A percentile compares a stretch with the other conserved stretches of the same genome.
These are phyloP conservation scores for Pinus taeda DNA, from an alignment of 75 land plant genomes.

Conservation along the genomic window DNA sequence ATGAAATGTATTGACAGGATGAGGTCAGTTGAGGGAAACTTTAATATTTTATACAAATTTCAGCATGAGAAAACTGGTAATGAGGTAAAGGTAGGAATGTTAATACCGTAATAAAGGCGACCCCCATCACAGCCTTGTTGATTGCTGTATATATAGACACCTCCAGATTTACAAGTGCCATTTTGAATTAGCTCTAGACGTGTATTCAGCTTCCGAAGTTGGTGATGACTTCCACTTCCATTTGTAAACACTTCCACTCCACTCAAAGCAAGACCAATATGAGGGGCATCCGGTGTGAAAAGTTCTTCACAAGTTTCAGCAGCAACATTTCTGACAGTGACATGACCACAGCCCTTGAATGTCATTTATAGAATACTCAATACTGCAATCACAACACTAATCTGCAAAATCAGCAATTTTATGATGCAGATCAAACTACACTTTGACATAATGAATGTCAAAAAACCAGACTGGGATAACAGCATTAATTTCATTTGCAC, in stretches of 20 bases:
- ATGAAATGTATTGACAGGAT: neutral
- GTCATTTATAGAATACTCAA: constrained; percentile 2
- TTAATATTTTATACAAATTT: neutral
- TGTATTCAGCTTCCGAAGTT: constrained; percentile 87
- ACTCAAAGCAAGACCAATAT: constrained; percentile 84
- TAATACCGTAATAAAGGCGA: constrained; percentile 91
- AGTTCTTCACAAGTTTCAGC: constrained; percentile 98
- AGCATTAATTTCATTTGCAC: neutral
- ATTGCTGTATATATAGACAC: constrained; percentile 95
- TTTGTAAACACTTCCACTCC: constrained; percentile 95
- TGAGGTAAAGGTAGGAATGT: constrained; percentile 8
- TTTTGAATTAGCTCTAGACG: constrained; percentile 75
- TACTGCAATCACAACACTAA: neutral
- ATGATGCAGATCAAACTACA: neutral
- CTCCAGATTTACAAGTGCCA: constrained; percentile 87
- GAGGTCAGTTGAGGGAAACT: neutral
- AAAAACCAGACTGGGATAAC: neutral
- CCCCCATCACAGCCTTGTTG: constrained; percentile 99
- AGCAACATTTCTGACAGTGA: constrained; percentile 72
- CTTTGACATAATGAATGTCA: neutral
- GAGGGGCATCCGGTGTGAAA: constrained; percentile 87
- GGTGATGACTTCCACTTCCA: constrained; percentile 99
- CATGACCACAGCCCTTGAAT: neutral
- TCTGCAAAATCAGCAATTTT: neutral
- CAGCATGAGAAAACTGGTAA: neutral